Evolutionary conservation across 805 yeast genomes (phyloP), one percentile per base, ranked within the genome.

Genomic region (Naumovozyma baii): DNA sequence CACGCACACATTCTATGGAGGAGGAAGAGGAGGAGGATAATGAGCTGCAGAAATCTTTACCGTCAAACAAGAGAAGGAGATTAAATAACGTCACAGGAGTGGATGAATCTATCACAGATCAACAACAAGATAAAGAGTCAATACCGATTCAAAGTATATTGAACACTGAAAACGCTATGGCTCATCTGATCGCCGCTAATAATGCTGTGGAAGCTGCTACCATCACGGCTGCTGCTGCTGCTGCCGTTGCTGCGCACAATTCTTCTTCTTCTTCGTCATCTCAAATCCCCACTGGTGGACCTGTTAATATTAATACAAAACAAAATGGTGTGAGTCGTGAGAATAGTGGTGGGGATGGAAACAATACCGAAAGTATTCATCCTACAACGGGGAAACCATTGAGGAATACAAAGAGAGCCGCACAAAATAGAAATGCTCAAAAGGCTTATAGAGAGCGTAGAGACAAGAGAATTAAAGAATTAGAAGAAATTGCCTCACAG

Each of bases 381-480:
- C 26, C 26, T 22, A 22, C 26, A 7, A 22, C 57, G 10, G 57
- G 58, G 5, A 55, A 55, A 41, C 44, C 49, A 8, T 38, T 55
- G 33, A 43, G 54, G 18, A 72, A 70, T 41, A 76, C 92, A 31
- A 85, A 84, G 60, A 76, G 96, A 46, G 96, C 96, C 1, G 87
- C 81, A 7, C 96, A 88, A 63, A 88, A 88, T 66, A 70, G 96
- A 54, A 79, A 76, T 44, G 96, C 96, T 3, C 96, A 88, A 64
- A 76, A 84, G 50, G 95, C 95, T 7, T 88, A 87, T 64, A 73
- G 96, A 55, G 79, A 78, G 56, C 72, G 96, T 45, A 80, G 83
- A 56, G 95, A 87, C 52, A 72, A 75, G 41, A 79, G 84, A 53
- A 77, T 88, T 48, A 81, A 78, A 59, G 90, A 85, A 36, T 68